Evolutionary conservation across 768 basidiomycete genomes (phyloP).

Genomic region (Cantharellus anzutake): DNA sequence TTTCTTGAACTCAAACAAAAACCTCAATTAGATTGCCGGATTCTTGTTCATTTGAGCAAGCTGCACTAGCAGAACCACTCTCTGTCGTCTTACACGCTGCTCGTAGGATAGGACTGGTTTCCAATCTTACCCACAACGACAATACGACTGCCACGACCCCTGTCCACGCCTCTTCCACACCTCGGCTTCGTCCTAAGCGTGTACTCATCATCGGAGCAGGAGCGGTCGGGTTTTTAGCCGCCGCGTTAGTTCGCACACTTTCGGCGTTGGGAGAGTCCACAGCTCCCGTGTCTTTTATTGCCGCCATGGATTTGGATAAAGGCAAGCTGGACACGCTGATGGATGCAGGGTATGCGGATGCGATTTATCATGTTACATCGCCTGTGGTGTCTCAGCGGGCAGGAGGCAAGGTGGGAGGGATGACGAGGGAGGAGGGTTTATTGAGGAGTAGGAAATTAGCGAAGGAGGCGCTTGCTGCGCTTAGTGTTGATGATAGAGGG

Average conservation of each 20-base stretch:
- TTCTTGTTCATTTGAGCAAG: conserved; percentile 53
- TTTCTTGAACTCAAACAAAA: not conserved
- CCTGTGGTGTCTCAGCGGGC: conserved; percentile 14
- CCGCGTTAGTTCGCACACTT: conserved; percentile 28
- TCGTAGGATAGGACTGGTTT: conserved; percentile 20
- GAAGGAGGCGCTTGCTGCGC: conserved; percentile 30
- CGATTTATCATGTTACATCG: conserved; percentile 41
- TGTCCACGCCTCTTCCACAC: conserved; percentile 1
- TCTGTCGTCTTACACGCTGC: conserved; percentile 63
- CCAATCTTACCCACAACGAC: not conserved
- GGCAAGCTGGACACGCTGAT: conserved; percentile 63
- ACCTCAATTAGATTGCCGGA: conserved; percentile 43
- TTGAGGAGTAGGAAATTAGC: conserved; percentile 28
- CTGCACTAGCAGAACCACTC: conserved; percentile 83
- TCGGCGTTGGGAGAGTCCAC: conserved; percentile 16
- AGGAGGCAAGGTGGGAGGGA: conserved; percentile 27
- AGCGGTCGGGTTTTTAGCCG: conserved; percentile 81
- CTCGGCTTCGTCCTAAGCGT: conserved; percentile 15
- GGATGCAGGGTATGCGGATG: conserved; percentile 53
- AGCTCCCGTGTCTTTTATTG: conserved; percentile 44
- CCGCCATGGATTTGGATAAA: conserved; percentile 75
- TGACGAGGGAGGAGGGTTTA: conserved; percentile 26
- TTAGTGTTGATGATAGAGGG: conserved; percentile 23
- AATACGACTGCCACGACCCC: conserved; percentile 8
- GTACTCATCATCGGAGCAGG: conserved; percentile 87